Evolutionary conservation across 2,329 filamentous ascomycete genomes (phyloP).

Genomic region (Ascochyta lentis): DNA sequence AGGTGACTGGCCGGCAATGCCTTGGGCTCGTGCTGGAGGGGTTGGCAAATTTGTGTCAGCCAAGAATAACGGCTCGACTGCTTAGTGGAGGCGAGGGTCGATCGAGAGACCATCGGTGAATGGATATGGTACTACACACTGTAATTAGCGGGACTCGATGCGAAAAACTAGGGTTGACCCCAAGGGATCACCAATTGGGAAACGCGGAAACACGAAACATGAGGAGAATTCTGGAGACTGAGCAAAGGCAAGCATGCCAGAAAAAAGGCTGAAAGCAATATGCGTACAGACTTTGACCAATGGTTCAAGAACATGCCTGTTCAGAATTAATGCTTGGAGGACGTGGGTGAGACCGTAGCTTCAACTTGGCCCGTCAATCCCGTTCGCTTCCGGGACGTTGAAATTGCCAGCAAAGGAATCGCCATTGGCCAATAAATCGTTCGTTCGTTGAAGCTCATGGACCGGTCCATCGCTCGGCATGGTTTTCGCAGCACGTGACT

Average conservation of each 20-base stretch:
- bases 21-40: slow-evolving; percentile 38
- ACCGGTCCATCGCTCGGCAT: slow-evolving; percentile 46
- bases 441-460: slow-evolving; percentile 22
- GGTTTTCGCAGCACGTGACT: slow-evolving; percentile 46
- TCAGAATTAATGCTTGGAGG: slow-evolving; percentile 24
- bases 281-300: slow-evolving; percentile 30
- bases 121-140: slow-evolving; percentile 42
- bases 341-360: slow-evolving; percentile 23
- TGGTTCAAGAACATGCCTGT: slow-evolving; percentile 32
- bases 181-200: slow-evolving; percentile 18
- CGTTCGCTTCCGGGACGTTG: slow-evolving; percentile 30
- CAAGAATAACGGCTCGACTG: slow-evolving; percentile 35
- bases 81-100: slow-evolving; percentile 33
- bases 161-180: slow-evolving; percentile 32
- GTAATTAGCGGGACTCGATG: slow-evolving; percentile 45
- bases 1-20: slow-evolving; percentile 56
- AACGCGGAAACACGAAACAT: slow-evolving; percentile 13
- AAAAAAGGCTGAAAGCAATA: slow-evolving; percentile 21
- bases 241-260: slow-evolving; percentile 29
- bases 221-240: slow-evolving; percentile 23
- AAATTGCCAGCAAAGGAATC: slow-evolving; percentile 22
- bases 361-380: slow-evolving; percentile 27
- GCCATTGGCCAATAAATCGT: slow-evolving; percentile 42
- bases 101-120: slow-evolving; percentile 37
- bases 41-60: slow-evolving; percentile 41